Base-by-base conservation (phyloP, 345 rosid species). In the Populus deltoides region DNA sequence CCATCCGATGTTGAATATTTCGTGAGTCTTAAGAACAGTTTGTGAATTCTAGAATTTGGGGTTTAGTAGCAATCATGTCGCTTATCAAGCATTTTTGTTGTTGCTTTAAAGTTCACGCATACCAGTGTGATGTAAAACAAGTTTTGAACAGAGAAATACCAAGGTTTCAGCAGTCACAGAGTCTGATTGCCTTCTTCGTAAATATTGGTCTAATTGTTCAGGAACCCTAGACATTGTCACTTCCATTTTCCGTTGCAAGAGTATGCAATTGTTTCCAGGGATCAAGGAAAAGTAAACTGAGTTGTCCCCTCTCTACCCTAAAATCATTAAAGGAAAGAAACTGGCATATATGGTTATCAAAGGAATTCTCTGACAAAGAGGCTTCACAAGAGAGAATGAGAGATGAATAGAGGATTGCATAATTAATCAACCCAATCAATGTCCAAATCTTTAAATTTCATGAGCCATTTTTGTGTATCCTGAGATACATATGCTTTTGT, bases 401-500 rank as follows among this genome's bases (percentile, higher is more conserved):
- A 18, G 57, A 53, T 53, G 29, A 43, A 6, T 9, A 65, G 36
- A 66, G 29, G 25, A 3, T 68, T 18, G n/a, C 22, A 75, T 47
- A 12, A 13, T 85, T 76, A 89, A 33, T 91, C 97, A 53, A 85
- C 89, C 89, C 98, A 95, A 83, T 91, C 81, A 74, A 93, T 86
- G 83, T 93, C 94, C 80, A 90, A 87, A 59, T 92, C 86, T 83
- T 90, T 84, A 70, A 93, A 85, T 71, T 84, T 88, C 55, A 77
- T 85, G 66, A 87, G 86, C 98, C 98, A 95, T 72, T 89, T 92
- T 59, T 92, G 88, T 49, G 98, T 83, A 81, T 95, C 92, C 77
- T 92, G 97, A 53, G 99, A 87, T 41, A 89, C 85, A 51, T 71
- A 84, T 17, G 89, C 71, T 75, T 88, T 90, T 18, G 86, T 82